Base-by-base conservation (phyloP, 2,329 filamentous ascomycete genomes). In the Diplodia mutila region DNA sequence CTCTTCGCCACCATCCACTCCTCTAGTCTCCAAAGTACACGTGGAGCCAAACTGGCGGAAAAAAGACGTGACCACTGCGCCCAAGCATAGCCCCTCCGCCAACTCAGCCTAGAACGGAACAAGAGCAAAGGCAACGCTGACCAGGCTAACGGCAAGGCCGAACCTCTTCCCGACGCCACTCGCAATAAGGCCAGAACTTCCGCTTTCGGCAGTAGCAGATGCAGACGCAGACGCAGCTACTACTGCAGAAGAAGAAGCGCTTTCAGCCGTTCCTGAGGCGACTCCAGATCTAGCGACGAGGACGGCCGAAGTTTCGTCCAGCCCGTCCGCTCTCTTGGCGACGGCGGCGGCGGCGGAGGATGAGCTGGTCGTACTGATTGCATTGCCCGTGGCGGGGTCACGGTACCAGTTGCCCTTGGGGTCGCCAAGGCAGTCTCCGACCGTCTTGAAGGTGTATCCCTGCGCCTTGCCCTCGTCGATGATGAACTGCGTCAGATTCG, bases 391-490 rank as follows among this genome's bases (percentile, higher is more conserved):
- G 25, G 57, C 25, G 27, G 71, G 54, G 29, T 68, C 65, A 25
- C 78, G 76, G 71, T 88, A 88, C 86, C 85, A 88, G 69, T 83
- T 81, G 18, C 75, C 78, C n/a, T 68, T 68, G 8, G 85, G 75
- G 67, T 89, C 85, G 0, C 82, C 83, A 18, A 89, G 78, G 67
- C 87, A 89, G 68, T 87, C 84, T 0, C 85, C 87, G 4, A 88
- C 82, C 1, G 86, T 86, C 32, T 86, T 85, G 52, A 83, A 81
- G 73, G 63, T 66, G 67, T 63, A 63, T 29, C 59, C 59, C 29
- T 16, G 59, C 8, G 18, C 21, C 18, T 79, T 82, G 0, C 85
- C 85, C 3, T 74, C 70, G 27, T 73, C 72, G 16, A 85, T 77
- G 61, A 74, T 74, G 72, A 77, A 82, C 12, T 79, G 80, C 3